A percentile compares a stretch with the other conserved stretches of the same genome.
phyloP scores from a whole-genome alignment of 1,284 basidiomycete genomes.

The Leucoagaricus sp. region DNA sequence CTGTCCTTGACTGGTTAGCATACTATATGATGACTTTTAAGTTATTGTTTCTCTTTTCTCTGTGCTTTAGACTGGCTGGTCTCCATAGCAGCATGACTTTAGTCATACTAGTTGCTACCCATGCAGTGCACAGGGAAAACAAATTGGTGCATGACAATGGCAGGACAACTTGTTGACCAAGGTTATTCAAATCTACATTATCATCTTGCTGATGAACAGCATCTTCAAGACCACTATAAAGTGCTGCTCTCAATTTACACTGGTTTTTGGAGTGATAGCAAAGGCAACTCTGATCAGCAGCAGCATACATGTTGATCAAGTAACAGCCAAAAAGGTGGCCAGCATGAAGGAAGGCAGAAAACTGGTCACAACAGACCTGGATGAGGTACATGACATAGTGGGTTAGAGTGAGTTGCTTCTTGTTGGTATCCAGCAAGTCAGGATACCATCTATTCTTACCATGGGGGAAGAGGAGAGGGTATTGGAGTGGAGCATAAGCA shows the following conservation, averaged over 20 bases:
- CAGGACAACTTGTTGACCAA: neutral
- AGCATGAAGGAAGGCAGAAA: neutral
- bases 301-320: neutral
- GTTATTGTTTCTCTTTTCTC: too few relatives aligned
- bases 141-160: conserved; percentile 31
- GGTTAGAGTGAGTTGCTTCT: neutral
- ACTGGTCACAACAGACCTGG: too few relatives aligned
- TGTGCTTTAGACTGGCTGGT: conserved; percentile 33
- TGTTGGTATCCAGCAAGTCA: conserved; percentile 17
- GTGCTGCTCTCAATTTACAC: neutral
- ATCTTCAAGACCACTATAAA: neutral
- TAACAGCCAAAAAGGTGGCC: neutral
- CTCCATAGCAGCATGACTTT: conserved; percentile 46
- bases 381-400: too few relatives aligned
- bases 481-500: conserved; percentile 23
- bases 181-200: neutral
- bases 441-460: conserved; percentile 38
- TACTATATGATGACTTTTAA: too few relatives aligned
- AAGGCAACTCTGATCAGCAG: neutral
- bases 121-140: too few relatives aligned
- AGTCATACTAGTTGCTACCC: conserved; percentile 39
- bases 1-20: too few relatives aligned
- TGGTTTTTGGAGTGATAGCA: neutral
- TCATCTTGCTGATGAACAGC: neutral
- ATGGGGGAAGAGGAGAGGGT: conserved; percentile 22